Conservation (phyloP, 371 early-diverging fungal species). For the Smittium culicis region DNA sequence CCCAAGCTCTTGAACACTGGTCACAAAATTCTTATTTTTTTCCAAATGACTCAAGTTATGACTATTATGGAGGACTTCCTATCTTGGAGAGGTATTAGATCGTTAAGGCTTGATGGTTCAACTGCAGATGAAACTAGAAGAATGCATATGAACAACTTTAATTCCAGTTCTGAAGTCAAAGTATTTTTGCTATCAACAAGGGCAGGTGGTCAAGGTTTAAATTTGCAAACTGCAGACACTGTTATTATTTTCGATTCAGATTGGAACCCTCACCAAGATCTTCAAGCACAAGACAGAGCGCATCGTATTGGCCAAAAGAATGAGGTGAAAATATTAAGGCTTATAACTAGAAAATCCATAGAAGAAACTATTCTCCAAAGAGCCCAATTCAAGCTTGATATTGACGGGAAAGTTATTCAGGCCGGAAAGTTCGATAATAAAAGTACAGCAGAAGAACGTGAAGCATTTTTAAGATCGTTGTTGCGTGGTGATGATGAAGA, state of each 20-base stretch:
- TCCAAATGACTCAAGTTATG: conserved; percentile 99
- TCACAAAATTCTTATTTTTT: conserved; percentile 92
- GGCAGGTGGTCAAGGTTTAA: conserved; percentile 98
- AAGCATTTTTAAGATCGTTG: conserved; percentile 70
- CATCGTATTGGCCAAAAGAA: conserved; percentile 99
- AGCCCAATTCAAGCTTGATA: conserved; percentile 91
- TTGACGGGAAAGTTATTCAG: conserved; percentile 97
- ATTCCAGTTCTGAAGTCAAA: conserved; percentile 62
- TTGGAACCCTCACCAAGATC: conserved; percentile 98
- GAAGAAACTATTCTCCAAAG: conserved; percentile 91
- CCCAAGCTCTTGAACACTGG: conserved; percentile 75
- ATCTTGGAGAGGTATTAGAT: conserved; percentile 55
- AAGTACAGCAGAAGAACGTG: conserved; percentile 83
- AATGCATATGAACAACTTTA: conserved; percentile 67
- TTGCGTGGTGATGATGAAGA: conserved; percentile 38
- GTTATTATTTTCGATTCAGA: conserved; percentile 99
- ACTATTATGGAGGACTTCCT: conserved; percentile 97
- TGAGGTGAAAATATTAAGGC: conserved; percentile 96
- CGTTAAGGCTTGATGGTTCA: conserved; percentile 92
- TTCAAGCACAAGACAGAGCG: conserved; percentile 99
- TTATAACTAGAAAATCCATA: conserved; percentile 88
- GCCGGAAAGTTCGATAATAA: conserved; percentile 98
- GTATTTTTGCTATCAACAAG: conserved; percentile 96
- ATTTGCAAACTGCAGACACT: conserved; percentile 98
- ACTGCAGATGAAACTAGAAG: conserved; percentile 88